Evolutionary conservation across 2,329 filamentous ascomycete genomes (phyloP), one percentile per base, ranked within the genome.

Genomic region (Orbilia javanica): DNA sequence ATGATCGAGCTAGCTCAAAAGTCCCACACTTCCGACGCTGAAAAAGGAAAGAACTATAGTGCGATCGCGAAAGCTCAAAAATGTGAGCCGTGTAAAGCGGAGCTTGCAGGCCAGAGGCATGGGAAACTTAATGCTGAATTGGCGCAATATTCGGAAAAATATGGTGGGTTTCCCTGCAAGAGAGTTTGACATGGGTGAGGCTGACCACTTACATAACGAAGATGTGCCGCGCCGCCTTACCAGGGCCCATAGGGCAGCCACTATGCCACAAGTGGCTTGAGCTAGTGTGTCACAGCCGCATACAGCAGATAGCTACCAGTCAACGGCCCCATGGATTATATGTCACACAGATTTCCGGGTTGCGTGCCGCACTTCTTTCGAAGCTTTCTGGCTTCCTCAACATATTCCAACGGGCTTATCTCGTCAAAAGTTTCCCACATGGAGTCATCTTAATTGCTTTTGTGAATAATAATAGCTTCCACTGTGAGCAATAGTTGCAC

Each of bases 191-290:
- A 48, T 20, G 65, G 57, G 60, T 77, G 60, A 65, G 52, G 66
- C 73, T 77, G 65, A 70, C 73, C 66, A 62, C 48, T 62, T 31
- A 55, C 50, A 68, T 39, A 29, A 42, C 29, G 46, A 13, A 44
- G 20, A 42, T 65, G 36, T 20, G 25, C 25, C 27, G 64, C 65
- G 63, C 66, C 73, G 66, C 73, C 73, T 73, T 52, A 64, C 34
- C 60, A 60, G 69, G 69, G 60, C 50, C 29, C 27, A 18, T 75
- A 57, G 65, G 60, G 65, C 57, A 55, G 55, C 52, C 65, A 65
- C 65, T 68, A 67, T 57, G 20, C 64, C 55, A 74, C 53, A 27
- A 34, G 73, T 77, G 73, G 73, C 73, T 77, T 69, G 31, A 27
- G 27, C 25, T 31, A 42, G 39, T 13, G 29, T 66, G 42, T 65